Conservation (phyloP, 441 rosid species). For the Croton laevigatus region DNA sequence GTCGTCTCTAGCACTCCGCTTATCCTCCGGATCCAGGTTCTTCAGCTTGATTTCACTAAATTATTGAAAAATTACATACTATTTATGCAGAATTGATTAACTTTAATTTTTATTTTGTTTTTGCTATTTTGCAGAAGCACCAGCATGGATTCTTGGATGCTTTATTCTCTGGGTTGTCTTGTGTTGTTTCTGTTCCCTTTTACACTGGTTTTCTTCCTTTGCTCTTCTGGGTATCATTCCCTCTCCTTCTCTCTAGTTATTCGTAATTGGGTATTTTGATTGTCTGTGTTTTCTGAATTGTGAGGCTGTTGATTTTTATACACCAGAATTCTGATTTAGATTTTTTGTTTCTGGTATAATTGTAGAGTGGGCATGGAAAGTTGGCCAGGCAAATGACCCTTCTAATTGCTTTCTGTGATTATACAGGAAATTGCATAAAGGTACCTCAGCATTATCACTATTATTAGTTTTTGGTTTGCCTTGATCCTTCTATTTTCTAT, state of each 20-base stretch:
- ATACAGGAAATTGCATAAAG: constrained; percentile 82
- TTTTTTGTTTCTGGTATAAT: constrained; percentile 9
- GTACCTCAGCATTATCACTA: constrained; percentile 28
- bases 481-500: neutral
- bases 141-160: constrained; percentile 65
- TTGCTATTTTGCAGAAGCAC: constrained; percentile 48
- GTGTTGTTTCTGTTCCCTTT: constrained; percentile 94
- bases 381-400: constrained; percentile 98
- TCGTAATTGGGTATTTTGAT: neutral
- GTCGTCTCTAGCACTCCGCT: constrained; percentile 52
- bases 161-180: constrained; percentile 75
- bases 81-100: neutral
- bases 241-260: neutral
- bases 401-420: constrained; percentile 92
- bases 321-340: constrained; percentile 7
- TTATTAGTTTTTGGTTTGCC: neutral
- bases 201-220: constrained; percentile 95
- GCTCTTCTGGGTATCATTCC: constrained; percentile 78
- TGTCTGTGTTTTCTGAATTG: too few relatives aligned
- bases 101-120: neutral
- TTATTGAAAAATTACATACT: neutral
- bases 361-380: constrained; percentile 96
- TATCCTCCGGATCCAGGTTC: constrained; percentile 85
- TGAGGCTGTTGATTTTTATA: constrained; percentile 7
- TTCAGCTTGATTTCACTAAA: neutral